Conservation (phyloP, 2,329 filamentous ascomycete genomes). For the Sphaerostilbella broomeana region DNA sequence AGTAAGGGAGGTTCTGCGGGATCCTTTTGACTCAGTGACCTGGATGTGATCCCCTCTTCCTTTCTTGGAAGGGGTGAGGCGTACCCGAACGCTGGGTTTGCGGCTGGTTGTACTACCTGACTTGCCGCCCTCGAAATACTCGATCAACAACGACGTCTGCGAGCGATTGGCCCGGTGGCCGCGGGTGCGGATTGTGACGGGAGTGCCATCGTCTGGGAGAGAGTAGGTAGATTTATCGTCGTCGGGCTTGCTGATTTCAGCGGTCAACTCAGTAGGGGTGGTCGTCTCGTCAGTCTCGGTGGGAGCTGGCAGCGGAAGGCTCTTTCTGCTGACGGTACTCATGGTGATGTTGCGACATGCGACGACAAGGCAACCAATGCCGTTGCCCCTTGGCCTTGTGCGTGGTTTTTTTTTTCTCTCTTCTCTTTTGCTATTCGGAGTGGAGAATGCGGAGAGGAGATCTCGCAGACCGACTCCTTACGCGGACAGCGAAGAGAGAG, state of each 20-base stretch:
- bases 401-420: too few species aligned
- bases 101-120: constrained; percentile 51
- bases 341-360: constrained; percentile 34
- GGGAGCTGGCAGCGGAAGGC: constrained; percentile 67
- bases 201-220: constrained; percentile 79
- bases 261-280: constrained; percentile 54
- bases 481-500: neutral
- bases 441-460: neutral
- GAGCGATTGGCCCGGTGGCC: constrained; percentile 56
- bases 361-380: neutral
- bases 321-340: constrained; percentile 49
- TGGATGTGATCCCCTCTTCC: constrained; percentile 70
- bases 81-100: constrained; percentile 73
- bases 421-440: constrained; percentile 1
- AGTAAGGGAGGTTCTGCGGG: constrained; percentile 57
- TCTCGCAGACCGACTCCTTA: neutral
- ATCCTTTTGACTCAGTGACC: constrained; percentile 73
- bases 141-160: constrained; percentile 86
- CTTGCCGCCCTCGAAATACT: constrained; percentile 86
- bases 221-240: constrained; percentile 70
- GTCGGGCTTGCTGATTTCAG: constrained; percentile 61
- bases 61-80: constrained; percentile 72
- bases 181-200: constrained; percentile 82
- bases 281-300: constrained; percentile 64
- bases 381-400: constrained; percentile 1